Conservation (phyloP, 1,284 basidiomycete species). For the Caloboletus inedulis region DNA sequence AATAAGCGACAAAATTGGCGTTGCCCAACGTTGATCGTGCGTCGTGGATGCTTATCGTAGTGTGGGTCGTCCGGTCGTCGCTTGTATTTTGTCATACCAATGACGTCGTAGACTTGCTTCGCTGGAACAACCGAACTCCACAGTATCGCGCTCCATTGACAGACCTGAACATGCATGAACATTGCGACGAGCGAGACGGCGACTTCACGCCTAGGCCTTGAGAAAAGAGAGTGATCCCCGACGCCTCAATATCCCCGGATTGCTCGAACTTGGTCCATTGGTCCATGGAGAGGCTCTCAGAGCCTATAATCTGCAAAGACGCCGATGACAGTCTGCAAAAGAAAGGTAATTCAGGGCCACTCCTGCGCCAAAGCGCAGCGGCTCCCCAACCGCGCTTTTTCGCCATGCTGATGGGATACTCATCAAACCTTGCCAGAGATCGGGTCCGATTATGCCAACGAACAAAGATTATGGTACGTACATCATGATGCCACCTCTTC, state of each 20-base stretch:
- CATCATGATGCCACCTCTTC: background rate
- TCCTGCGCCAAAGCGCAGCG: no score
- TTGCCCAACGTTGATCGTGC: background rate
- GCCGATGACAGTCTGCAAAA: no score
- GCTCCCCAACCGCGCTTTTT: no score
- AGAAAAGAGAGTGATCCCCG: background rate
- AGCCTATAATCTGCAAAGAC: no score
- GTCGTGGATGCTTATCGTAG: background rate
- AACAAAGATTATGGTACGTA: constrained; percentile 4
- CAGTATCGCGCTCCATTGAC: background rate
- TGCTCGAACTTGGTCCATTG: background rate
- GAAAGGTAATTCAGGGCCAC: no score
- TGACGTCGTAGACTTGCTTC: background rate
- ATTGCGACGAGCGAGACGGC: background rate
- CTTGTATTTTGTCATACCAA: background rate
- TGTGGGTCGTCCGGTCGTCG: background rate
- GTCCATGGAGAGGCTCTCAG: background rate
- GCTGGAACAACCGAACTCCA: constrained; percentile 4
- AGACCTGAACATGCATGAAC: background rate
- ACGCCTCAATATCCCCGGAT: background rate
- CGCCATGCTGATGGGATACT: background rate
- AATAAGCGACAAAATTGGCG: background rate
- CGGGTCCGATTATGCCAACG: constrained; percentile 6
- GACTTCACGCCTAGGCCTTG: background rate
- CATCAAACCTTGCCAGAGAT: constrained; percentile 1